phyloP scores from a whole-genome alignment of 1,139 yeast species.

The Wickerhamomyces sp. region DNA sequence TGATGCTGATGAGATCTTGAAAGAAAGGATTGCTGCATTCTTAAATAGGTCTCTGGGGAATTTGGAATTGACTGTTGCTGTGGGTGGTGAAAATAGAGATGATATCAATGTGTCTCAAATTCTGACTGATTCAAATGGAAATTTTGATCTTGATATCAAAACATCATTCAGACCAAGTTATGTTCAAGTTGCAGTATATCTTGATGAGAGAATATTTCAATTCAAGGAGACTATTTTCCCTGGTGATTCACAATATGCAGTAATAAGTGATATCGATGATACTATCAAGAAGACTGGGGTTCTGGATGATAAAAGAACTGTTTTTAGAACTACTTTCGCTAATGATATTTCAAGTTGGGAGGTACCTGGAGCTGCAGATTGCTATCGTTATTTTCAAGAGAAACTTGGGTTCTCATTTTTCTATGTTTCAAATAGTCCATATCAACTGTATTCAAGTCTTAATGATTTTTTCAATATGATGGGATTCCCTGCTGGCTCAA shows the following conservation, averaged over 20 bases:
- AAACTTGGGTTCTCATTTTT: conserved; percentile 57
- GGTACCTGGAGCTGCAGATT: conserved; percentile 66
- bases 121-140: conserved; percentile 56
- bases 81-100: conserved; percentile 41
- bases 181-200: conserved; percentile 37
- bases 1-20: conserved; percentile 36
- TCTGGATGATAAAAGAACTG: conserved; percentile 76
- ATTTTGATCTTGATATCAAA: conserved; percentile 43
- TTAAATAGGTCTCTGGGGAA: conserved; percentile 54
- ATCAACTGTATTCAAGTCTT: conserved; percentile 74
- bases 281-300: conserved; percentile 90
- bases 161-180: conserved; percentile 53
- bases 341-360: conserved; percentile 60
- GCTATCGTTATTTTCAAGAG: conserved; percentile 50
- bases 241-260: conserved; percentile 50
- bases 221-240: conserved; percentile 42
- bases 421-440: conserved; percentile 93
- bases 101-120: conserved; percentile 27
- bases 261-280: conserved; percentile 93
- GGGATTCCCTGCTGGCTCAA: conserved; percentile 62
- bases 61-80: conserved; percentile 44
- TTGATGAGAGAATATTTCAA: conserved; percentile 42
- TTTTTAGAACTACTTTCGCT: conserved; percentile 72
- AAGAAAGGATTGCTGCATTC: conserved; percentile 54
- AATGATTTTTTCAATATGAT: conserved; percentile 50